Percentiles rank a stretch among this genome's conserved stretches.
Conservation (phyloP, 345 rosid species). For the Adansonia digitata region DNA sequence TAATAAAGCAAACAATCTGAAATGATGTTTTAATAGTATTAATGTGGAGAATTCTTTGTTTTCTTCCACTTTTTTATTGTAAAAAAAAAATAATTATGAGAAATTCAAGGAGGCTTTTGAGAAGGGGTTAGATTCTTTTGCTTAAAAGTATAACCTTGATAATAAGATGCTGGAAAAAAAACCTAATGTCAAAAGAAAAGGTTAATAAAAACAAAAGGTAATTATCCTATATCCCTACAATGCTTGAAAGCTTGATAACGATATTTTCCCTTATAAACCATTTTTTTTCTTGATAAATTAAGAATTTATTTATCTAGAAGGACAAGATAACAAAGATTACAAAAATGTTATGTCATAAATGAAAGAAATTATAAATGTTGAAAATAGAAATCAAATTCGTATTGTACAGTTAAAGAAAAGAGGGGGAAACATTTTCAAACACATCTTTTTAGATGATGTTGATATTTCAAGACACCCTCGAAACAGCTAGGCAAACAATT, state of each 20-base stretch:
- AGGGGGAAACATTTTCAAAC: not conserved
- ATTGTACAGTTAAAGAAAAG: not conserved
- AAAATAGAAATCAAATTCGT: too few species aligned
- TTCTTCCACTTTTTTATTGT: not conserved
- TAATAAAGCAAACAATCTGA: not conserved
- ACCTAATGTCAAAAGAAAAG: not conserved
- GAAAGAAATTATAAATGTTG: too few species aligned
- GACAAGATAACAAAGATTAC: too few species aligned
- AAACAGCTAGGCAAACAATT: not conserved
- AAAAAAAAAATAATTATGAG: too few species aligned
- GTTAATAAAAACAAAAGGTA: not conserved
- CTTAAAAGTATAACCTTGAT: not conserved
- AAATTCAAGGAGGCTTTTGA: not conserved
- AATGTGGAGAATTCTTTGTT: not conserved
- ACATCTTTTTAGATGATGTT: conserved; percentile 6
- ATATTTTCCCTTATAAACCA: not conserved
- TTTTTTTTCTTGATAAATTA: not conserved
- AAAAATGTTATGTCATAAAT: too few species aligned
- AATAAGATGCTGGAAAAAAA: not conserved
- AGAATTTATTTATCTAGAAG: too few species aligned
- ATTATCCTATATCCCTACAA: not conserved
- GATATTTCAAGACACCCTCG: not conserved
- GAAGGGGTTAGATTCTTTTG: not conserved
- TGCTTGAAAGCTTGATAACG: not conserved
- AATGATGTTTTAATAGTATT: not conserved